phyloP scores from a whole-genome alignment of 2,329 filamentous ascomycete genomes.

The Sclerotinia glacialis region DNA sequence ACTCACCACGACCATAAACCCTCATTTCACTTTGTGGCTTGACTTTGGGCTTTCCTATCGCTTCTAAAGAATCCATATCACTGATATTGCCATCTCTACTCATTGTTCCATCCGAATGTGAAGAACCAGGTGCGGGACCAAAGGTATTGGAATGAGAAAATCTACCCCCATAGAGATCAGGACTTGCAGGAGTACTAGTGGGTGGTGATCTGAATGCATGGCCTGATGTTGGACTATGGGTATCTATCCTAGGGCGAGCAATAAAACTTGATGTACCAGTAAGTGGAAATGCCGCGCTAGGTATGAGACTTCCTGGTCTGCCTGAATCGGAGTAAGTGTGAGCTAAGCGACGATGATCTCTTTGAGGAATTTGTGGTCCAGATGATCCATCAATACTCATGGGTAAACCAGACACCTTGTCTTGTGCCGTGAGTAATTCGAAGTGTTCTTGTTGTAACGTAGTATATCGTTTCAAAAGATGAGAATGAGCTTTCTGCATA shows the following conservation, averaged over 20 bases:
- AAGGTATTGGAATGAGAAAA: constrained; percentile 7
- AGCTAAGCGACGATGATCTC: constrained; percentile 11
- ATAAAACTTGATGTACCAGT: constrained; percentile 5
- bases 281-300: constrained; percentile 3
- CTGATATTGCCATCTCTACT: constrained; percentile 13
- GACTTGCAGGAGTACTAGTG: not conserved
- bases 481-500: constrained; percentile 51
- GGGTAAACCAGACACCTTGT: constrained; percentile 3
- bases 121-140: constrained; percentile 6
- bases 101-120: constrained; percentile 15
- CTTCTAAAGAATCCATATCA: constrained; percentile 38
- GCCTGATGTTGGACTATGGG: not conserved
- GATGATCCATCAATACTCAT: constrained; percentile 15
- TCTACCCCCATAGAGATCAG: constrained; percentile 18
- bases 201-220: constrained; percentile 5
- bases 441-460: constrained; percentile 48
- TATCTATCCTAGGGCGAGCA: constrained; percentile 11
- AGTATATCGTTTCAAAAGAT: constrained; percentile 49
- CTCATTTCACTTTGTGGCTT: constrained; percentile 49
- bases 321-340: constrained; percentile 8
- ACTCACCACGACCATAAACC: constrained; percentile 54
- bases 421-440: constrained; percentile 1
- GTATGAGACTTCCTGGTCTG: not conserved
- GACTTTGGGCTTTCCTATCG: constrained; percentile 45
- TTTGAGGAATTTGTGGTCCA: not conserved